Percentiles rank a stretch among this genome's conserved stretches.
These are phyloP conservation scores for Exophiala dermatitidis DNA, from an alignment of 2,329 filamentous ascomycete genomes.

Conservation along the genomic window DNA sequence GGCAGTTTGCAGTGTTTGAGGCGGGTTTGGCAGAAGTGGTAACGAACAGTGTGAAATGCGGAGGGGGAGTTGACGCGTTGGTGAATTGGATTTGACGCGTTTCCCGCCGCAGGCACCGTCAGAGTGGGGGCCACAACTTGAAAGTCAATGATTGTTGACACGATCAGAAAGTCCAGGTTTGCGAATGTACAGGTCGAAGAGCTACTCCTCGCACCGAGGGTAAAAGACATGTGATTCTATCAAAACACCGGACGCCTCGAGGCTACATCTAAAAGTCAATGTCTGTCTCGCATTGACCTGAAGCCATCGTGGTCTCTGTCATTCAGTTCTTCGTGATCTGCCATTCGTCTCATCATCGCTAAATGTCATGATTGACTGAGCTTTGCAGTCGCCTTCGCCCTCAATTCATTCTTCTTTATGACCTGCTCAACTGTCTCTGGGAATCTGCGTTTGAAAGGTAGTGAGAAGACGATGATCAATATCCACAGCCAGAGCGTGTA, in stretches of 20 bases:
- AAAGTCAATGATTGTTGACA: neutral
- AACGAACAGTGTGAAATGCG: neutral
- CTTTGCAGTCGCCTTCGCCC: constrained; percentile 6
- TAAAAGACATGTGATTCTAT: too few relatives aligned
- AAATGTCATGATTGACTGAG: neutral
- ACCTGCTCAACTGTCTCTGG: constrained; percentile 22
- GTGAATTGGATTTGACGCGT: constrained; percentile 5
- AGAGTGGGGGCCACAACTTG: neutral
- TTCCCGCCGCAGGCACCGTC: neutral
- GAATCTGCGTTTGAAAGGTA: constrained; percentile 18
- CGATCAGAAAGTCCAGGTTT: neutral
- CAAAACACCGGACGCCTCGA: too few relatives aligned
- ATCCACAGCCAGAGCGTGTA: constrained; percentile 22
- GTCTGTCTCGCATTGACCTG: too few relatives aligned
- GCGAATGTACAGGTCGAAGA: too few relatives aligned
- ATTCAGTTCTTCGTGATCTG: neutral
- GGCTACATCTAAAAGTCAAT: too few relatives aligned
- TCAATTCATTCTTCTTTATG: constrained; percentile 11
- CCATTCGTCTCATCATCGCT: neutral
- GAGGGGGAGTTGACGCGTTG: constrained; percentile 5
- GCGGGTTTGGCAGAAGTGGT: neutral
- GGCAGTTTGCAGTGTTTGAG: neutral
- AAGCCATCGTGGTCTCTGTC: neutral
- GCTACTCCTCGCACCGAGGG: too few relatives aligned
- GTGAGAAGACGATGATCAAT: constrained; percentile 20